A percentile compares a stretch with the other conserved stretches of the same genome.
phyloP scores from a whole-genome alignment of 2,329 filamentous ascomycete genomes.

The Pseudocercospora vitis region DNA sequence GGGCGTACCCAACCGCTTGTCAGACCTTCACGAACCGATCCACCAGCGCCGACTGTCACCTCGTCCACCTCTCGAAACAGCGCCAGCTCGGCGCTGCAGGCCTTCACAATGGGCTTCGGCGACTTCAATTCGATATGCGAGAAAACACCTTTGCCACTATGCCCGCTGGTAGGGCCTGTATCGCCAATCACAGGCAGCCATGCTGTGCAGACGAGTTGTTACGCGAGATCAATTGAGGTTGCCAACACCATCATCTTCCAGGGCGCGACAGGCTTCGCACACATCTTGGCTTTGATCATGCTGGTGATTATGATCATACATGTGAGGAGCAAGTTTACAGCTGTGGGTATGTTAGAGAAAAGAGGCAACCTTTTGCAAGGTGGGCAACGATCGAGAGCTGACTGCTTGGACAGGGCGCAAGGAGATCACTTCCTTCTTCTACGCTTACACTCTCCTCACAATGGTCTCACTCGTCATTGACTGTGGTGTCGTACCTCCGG shows the following conservation, averaged over 20 bases:
- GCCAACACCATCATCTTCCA: conserved; percentile 99
- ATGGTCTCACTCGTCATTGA: conserved; percentile 88
- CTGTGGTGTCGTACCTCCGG: conserved; percentile 84
- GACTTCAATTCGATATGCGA: conserved; percentile 86
- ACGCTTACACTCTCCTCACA: conserved; percentile 88
- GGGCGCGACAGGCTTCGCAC: conserved; percentile 84
- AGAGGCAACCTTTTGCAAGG: conserved; percentile 2
- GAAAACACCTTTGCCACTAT: conserved; percentile 81
- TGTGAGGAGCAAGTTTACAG: conserved; percentile 95
- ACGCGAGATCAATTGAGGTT: conserved; percentile 89
- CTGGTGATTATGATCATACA: conserved; percentile 97
- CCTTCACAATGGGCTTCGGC: conserved; percentile 75
- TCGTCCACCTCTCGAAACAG: not conserved
- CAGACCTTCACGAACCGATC: not conserved
- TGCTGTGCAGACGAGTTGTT: conserved; percentile 83
- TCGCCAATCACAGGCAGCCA: conserved; percentile 63
- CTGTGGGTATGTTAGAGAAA: conserved; percentile 68
- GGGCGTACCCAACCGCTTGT: not conserved
- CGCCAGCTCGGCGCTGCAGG: conserved; percentile 10
- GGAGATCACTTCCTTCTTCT: conserved; percentile 88
- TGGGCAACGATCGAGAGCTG: conserved; percentile 10
- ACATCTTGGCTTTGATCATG: conserved; percentile 88
- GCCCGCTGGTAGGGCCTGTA: conserved; percentile 76
- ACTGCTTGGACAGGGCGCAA: conserved; percentile 56
- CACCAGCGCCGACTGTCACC: conserved; percentile 8